phyloP scores from a whole-genome alignment of 2,329 filamentous ascomycete genomes.

The Metarhizium guizhouense region DNA sequence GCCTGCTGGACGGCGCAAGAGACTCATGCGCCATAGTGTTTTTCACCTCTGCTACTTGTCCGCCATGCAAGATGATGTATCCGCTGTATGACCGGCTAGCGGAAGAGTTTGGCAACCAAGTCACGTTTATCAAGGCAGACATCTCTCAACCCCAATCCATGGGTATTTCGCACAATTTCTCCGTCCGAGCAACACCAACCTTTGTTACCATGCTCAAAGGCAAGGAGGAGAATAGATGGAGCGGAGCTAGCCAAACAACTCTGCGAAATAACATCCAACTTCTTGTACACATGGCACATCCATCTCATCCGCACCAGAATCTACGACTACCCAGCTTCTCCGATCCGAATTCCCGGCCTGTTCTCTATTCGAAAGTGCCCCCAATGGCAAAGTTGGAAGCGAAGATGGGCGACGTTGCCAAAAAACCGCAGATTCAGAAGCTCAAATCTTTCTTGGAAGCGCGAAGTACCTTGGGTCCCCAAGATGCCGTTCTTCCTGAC shows the following conservation, averaged over 20 bases:
- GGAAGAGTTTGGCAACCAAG: conserved; percentile 58
- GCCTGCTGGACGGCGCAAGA: conserved; percentile 44
- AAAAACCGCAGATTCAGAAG: conserved; percentile 49
- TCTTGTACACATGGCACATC: conserved; percentile 65
- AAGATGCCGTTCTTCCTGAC: conserved; percentile 62
- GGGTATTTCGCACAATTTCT: conserved; percentile 55
- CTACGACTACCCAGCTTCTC: conserved; percentile 64
- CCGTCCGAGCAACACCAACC: conserved; percentile 71
- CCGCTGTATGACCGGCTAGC: conserved; percentile 76
- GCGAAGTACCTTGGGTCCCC: conserved; percentile 46
- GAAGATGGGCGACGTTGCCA: conserved; percentile 62
- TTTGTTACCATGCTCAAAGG: conserved; percentile 80
- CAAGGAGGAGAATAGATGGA: conserved; percentile 70
- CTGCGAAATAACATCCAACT: conserved; percentile 65
- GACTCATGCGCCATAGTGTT: conserved; percentile 73
- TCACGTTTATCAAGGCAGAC: conserved; percentile 75
- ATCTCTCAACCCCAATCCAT: conserved; percentile 55
- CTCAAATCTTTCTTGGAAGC: conserved; percentile 64
- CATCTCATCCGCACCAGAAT: conserved; percentile 65
- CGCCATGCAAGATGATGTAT: conserved; percentile 76
- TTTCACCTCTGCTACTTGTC: conserved; percentile 84
- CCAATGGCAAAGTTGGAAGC: conserved; percentile 72
- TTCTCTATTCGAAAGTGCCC: conserved; percentile 69
- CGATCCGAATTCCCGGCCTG: conserved; percentile 52
- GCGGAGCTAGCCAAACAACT: conserved; percentile 59